Percentiles rank a stretch among this genome's conserved stretches.
Conservation (phyloP, 2,329 filamentous ascomycete species). For the Arachnopeziza araneosa region DNA sequence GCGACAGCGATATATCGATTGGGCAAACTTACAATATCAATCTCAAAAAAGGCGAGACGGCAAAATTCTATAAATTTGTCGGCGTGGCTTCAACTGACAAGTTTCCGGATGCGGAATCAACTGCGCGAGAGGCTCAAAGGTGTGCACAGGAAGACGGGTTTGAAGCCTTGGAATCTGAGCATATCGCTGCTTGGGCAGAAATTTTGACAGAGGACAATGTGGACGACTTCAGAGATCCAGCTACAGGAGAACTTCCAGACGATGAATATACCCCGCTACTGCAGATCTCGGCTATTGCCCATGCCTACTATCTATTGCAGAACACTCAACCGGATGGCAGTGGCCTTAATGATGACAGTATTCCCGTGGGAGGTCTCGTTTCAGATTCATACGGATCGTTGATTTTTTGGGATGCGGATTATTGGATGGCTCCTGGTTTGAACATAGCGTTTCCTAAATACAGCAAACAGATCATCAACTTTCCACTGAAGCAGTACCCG, state of each 20-base stretch:
- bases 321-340: conserved; percentile 41
- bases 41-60: conserved; percentile 46
- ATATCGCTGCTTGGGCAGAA: conserved; percentile 55
- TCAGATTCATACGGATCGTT: conserved; percentile 63
- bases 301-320: conserved; percentile 51
- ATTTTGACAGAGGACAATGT: conserved; percentile 57
- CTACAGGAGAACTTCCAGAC: conserved; percentile 54
- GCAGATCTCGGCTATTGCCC: conserved; percentile 49
- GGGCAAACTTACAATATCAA: conserved; percentile 52
- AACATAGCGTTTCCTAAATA: conserved; percentile 58
- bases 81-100: conserved; percentile 65
- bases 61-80: conserved; percentile 60
- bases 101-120: conserved; percentile 50
- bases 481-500: conserved; percentile 50
- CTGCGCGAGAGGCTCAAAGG: conserved; percentile 50
- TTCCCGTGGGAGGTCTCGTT: conserved; percentile 61
- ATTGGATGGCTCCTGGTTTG: conserved; percentile 48
- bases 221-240: conserved; percentile 54
- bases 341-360: conserved; percentile 56
- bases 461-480: conserved; percentile 58
- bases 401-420: conserved; percentile 37
- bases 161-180: conserved; percentile 46
- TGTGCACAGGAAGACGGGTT: conserved; percentile 49
- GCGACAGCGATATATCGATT: conserved; percentile 56
- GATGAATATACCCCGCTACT: conserved; percentile 47